Conservation (phyloP, 768 basidiomycete species). For the Collybiopsis luxurians region DNA sequence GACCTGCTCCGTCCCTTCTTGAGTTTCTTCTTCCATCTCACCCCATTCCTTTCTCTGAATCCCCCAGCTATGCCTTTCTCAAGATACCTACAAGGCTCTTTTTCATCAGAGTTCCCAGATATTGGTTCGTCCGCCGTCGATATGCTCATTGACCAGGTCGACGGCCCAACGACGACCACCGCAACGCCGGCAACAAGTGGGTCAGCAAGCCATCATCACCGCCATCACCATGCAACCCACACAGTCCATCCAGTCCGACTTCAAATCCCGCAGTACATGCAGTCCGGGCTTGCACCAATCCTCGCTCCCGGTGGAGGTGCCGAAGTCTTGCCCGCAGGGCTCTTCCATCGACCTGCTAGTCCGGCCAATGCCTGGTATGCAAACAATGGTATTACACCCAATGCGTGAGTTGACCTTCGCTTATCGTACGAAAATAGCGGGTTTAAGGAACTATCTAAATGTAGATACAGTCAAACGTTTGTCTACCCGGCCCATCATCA, state of each 20-base stretch:
- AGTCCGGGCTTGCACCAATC: slow-evolving; percentile 46
- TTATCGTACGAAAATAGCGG: no score
- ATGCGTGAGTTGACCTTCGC: no score
- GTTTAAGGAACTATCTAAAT: neutral
- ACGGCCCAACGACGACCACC: neutral
- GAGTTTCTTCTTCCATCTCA: neutral
- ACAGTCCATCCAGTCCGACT: slow-evolving; percentile 24
- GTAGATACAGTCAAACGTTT: neutral
- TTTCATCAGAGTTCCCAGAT: neutral
- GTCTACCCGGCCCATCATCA: neutral
- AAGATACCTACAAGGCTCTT: slow-evolving; percentile 29
- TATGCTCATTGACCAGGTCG: slow-evolving; percentile 14
- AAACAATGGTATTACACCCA: slow-evolving; percentile 38
- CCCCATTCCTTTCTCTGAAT: neutral
- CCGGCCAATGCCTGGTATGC: slow-evolving; percentile 48
- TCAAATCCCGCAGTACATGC: slow-evolving; percentile 67
- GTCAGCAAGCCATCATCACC: neutral
- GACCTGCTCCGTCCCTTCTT: neutral
- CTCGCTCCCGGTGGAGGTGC: slow-evolving; percentile 73
- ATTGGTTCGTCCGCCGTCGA: slow-evolving; percentile 4
- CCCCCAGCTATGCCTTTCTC: slow-evolving; percentile 37
- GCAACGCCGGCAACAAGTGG: neutral
- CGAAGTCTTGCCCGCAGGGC: slow-evolving; percentile 30
- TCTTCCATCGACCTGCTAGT: slow-evolving; percentile 16
- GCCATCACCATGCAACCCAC: neutral